Conservation (phyloP, 1,284 basidiomycete species). For the Bjerkandera adusta region DNA sequence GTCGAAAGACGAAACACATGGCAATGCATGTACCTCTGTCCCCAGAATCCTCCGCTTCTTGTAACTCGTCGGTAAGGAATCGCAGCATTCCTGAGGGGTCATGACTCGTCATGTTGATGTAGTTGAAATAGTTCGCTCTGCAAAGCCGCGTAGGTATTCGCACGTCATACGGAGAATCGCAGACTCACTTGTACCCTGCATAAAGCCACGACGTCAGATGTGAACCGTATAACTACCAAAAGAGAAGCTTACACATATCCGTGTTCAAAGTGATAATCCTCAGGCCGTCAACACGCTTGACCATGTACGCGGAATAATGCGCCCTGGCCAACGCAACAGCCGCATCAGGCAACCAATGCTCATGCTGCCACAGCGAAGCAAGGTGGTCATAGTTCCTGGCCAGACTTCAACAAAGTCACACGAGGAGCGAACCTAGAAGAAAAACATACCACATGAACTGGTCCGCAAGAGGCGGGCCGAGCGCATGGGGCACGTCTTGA, state of each 20-base stretch:
- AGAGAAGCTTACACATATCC: conserved; percentile 55
- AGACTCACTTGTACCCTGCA: conserved; percentile 45
- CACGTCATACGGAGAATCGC: no score
- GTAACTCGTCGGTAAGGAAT: conserved; percentile 80
- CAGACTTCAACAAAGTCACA: not conserved
- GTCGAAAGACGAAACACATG: not conserved
- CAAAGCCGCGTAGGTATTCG: conserved; percentile 12
- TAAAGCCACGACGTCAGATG: not conserved
- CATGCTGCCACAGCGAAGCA: conserved; percentile 63
- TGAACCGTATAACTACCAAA: not conserved
- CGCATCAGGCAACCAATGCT: conserved; percentile 66
- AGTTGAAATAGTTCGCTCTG: conserved; percentile 73
- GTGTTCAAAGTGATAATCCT: conserved; percentile 78
- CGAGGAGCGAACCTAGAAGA: not conserved
- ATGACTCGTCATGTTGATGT: conserved; percentile 69
- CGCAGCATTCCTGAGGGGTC: conserved; percentile 76
- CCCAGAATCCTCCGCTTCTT: conserved; percentile 69
- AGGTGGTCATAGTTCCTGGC: conserved; percentile 75
- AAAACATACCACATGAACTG: conserved; percentile 62
- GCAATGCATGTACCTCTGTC: conserved; percentile 49
- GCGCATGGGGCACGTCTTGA: conserved; percentile 60
- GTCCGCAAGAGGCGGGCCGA: conserved; percentile 49
- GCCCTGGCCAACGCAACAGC: conserved; percentile 58
- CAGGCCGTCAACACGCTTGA: conserved; percentile 64
- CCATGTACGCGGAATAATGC: conserved; percentile 78